These are phyloP conservation scores for Malassezia brasiliensis DNA, from an alignment of 1,284 basidiomycete species.

Conservation along the genomic window DNA sequence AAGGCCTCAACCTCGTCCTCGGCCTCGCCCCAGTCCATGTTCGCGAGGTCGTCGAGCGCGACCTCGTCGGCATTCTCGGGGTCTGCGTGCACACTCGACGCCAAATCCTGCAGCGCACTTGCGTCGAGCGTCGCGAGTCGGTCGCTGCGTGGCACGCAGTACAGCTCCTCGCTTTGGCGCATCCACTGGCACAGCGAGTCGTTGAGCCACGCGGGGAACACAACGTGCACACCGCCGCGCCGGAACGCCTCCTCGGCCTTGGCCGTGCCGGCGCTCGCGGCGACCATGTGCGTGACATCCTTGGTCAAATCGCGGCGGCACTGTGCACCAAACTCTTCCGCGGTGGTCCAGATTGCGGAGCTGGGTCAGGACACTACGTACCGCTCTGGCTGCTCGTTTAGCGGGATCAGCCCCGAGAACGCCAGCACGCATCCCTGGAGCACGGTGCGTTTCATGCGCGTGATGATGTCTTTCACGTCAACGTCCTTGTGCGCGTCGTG, in stretches of 20 bases:
- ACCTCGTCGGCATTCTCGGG: background rate
- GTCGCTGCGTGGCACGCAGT: constrained; percentile 50
- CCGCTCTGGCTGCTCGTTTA: constrained; percentile 64
- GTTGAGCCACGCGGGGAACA: constrained; percentile 78
- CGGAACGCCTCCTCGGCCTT: constrained; percentile 74
- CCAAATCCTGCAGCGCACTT: background rate
- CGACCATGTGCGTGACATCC: constrained; percentile 80
- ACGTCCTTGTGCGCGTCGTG: constrained; percentile 18
- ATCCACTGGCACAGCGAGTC: constrained; percentile 73
- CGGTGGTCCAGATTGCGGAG: constrained; percentile 78
- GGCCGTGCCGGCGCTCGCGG: constrained; percentile 71
- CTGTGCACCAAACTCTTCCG: constrained; percentile 75
- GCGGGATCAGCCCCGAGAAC: constrained; percentile 87
- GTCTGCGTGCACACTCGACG: background rate
- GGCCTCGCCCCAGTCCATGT: constrained; percentile 60
- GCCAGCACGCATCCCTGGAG: constrained; percentile 68
- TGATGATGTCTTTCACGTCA: constrained; percentile 63
- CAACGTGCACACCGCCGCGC: constrained; percentile 59
- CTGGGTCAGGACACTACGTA: constrained; percentile 23
- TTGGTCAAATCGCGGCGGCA: constrained; percentile 62
- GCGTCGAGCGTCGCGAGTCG: background rate
- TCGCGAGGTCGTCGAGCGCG: constrained; percentile 20
- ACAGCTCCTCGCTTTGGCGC: constrained; percentile 62
- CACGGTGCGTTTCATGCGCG: constrained; percentile 64
- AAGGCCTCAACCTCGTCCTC: constrained; percentile 78